Evolutionary conservation across 371 early-diverging fungal genomes (phyloP), one percentile per base, ranked within the genome.

Genomic region (Blakeslea trispora): DNA sequence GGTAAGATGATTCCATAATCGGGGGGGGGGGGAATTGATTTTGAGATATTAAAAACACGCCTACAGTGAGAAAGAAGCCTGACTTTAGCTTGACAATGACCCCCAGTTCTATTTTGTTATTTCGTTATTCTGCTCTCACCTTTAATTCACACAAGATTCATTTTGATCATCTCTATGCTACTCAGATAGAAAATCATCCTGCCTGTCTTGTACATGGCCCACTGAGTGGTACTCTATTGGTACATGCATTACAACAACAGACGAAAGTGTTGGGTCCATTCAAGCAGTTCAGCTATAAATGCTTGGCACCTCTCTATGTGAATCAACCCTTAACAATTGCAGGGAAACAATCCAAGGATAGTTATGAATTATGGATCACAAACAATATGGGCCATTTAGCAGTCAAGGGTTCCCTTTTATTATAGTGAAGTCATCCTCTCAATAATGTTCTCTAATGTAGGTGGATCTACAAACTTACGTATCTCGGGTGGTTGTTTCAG

Each of bases 121-220:
- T 94, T 72, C 70, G 93, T 23, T 94, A 89, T 70, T 92, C 92
- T 19, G 93, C 95, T 15, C 55, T 93, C 49, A 90, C 91, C 2
- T 94, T 88, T 71, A 93, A 93, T 66, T 84, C 85, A 44, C 94
- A 94, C 63, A 78, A 78, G 31, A 92, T 94, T 44, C 94, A 93
- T 63, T 93, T 86, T 69, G 91, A 94, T 63, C 70, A 79, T 39
- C 58, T 59, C 2, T 92, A 91, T 61, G 82, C 89, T n/a, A 75
- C 77, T 22, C 61, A 79, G 18, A 63, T 81, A 5, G 95, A 94
- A 63, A 82, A 83, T 14, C 91, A 92, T 53, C 83, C 86, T 46
- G 88, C 77, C 8, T 84, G 87, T 47, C 57, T 93, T n/a, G 91
- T 92, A 17, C 93, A 92, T 62, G 92, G 93, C 0, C 94, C 94